phyloP scores from a whole-genome alignment of 208 protist genomes.

The Acanthamoeba lenticulata region DNA sequence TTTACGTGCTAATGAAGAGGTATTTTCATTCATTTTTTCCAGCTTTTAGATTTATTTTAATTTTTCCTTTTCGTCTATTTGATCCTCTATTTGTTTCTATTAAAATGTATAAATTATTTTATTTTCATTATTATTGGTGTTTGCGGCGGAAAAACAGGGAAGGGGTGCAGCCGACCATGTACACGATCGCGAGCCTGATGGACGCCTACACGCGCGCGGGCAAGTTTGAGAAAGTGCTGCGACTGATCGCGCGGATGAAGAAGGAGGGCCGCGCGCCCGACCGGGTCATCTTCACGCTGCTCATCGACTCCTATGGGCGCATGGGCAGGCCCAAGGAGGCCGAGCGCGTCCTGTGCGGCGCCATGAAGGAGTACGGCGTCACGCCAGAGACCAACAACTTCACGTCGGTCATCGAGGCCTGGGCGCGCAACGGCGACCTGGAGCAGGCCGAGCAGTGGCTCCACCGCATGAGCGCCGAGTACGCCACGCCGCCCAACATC shows the following conservation, averaged over 20 bases:
- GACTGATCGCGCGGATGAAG: neutral
- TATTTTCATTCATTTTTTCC: neutral
- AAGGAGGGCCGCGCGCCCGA: neutral
- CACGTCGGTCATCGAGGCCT: slow-evolving; percentile 31
- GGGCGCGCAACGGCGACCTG: neutral
- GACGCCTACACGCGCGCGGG: neutral
- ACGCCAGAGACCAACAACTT: neutral
- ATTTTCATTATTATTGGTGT: too few species aligned
- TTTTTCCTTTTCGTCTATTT: neutral
- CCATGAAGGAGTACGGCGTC: neutral
- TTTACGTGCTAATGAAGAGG: neutral
- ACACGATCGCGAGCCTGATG: slow-evolving; percentile 15
- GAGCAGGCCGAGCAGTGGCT: slow-evolving; percentile 22
- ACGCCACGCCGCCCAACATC: neutral
- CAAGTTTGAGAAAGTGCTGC: neutral
- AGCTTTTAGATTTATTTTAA: too few species aligned
- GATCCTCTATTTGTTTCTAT: neutral
- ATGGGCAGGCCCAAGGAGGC: neutral
- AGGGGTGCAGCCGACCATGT: neutral
- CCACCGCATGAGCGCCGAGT: neutral
- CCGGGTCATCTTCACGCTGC: neutral
- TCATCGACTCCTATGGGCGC: neutral
- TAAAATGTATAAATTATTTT: too few species aligned
- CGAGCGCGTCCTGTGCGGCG: neutral
- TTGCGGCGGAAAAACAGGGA: too few species aligned